Base-by-base conservation (phyloP, 345 rosid species). In the Salix caprea region DNA sequence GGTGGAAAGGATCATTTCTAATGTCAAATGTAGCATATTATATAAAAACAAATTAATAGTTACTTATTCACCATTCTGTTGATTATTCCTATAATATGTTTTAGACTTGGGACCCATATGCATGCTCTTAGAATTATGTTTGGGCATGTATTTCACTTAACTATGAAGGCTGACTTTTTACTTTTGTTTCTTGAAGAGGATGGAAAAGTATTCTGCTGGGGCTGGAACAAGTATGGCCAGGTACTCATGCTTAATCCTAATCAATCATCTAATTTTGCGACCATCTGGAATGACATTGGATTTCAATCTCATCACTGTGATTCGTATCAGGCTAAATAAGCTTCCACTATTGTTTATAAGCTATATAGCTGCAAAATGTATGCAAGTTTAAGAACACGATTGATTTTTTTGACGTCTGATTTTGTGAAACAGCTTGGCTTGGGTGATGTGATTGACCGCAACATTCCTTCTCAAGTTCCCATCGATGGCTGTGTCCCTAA, bases 201-300 rank as follows among this genome's bases (percentile, higher is more conserved):
- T 71, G 86, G 88, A 36, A 86, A 84, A 78, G 89, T 90, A 36
- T 91, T 90, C 77, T 90, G 97, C 89, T 96, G 99, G 99, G 99
- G 99, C 56, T 96, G 99, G 99, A 96, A 94, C 92, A 96, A 96
- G 82, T 96, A 96, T 67, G 99, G 97, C 16, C 99, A 96, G 99
- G 99, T 96, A 89, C 28, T 74, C n/a, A 40, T 56, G 19, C 79
- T 70, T 50, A 30, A 15, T 15, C 26, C 36, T 46, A 12, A 26
- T 60, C 32, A 34, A 44, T 16, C 34, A 10, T 44, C 46, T 21
- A n/a, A 10, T 42, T 44, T 16, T 18, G 26, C n/a, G 7, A 36
- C 32, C 61, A 28, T 60, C 46, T 60, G 18, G 11, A 26, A 2
- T 70, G 61, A 21, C 36, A 23, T 61, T 44, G 48, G 42, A 76